These are phyloP conservation scores for Sphaerulina vaccinii DNA, from an alignment of 2,329 filamentous ascomycete genomes.

Conservation along the genomic window DNA sequence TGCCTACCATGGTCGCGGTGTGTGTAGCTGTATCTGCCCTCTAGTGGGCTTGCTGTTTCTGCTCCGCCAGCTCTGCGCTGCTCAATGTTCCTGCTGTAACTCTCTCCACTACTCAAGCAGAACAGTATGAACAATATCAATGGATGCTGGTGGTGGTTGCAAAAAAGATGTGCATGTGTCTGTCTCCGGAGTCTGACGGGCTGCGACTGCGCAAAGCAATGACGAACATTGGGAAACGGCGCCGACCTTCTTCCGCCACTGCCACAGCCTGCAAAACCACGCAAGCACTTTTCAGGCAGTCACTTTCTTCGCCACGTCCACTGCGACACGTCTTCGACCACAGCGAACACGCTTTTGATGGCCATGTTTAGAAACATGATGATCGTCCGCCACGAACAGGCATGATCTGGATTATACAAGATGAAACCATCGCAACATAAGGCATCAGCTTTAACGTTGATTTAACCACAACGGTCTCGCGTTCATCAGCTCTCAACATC, in stretches of 20 bases:
- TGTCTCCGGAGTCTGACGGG: not conserved
- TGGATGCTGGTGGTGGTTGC: not conserved
- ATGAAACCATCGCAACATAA: no score
- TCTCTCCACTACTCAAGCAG: not conserved
- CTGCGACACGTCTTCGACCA: not conserved
- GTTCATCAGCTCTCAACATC: no score
- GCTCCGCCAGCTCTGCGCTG: conserved; percentile 10
- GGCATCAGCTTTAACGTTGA: no score
- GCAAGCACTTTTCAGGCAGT: not conserved
- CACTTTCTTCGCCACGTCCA: not conserved
- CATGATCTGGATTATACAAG: not conserved
- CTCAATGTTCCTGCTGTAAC: not conserved
- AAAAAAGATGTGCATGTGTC: not conserved
- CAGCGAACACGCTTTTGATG: not conserved
- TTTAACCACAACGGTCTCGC: no score
- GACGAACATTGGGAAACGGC: not conserved
- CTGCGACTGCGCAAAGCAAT: not conserved
- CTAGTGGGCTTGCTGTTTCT: conserved; percentile 8
- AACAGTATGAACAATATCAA: no score
- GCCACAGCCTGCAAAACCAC: not conserved
- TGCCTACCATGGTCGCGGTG: conserved; percentile 8
- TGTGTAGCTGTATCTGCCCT: conserved; percentile 1
- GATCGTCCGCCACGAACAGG: not conserved
- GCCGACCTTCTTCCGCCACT: not conserved
- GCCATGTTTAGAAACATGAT: not conserved